A percentile compares a stretch with the other conserved stretches of the same genome.
Evolutionary conservation across 345 rosid species (phyloP).

Genomic region (Brassica cretica): DNA sequence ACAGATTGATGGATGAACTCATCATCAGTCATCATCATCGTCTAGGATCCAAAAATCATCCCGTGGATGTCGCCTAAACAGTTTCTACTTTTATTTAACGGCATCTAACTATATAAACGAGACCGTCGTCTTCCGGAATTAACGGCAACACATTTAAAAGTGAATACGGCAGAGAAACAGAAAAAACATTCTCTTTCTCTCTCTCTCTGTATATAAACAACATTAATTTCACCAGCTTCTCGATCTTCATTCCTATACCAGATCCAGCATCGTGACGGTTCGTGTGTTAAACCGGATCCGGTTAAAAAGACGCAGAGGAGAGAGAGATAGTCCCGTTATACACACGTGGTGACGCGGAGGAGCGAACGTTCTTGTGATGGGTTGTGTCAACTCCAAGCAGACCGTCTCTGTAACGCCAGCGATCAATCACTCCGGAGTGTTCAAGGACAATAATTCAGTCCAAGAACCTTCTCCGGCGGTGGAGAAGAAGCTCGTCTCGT

Average conservation of each 20-base stretch:
- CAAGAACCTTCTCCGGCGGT: constrained; percentile 20
- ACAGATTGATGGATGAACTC: neutral
- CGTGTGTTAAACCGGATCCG: neutral
- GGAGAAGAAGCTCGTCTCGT: constrained; percentile 38
- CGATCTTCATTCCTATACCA: neutral
- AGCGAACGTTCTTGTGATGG: constrained; percentile 48
- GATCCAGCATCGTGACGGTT: constrained; percentile 1
- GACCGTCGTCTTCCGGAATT: constrained; percentile 41
- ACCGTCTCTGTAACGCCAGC: constrained; percentile 88
- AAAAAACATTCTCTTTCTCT: constrained; percentile 30
- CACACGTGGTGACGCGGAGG: constrained; percentile 12
- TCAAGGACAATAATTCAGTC: constrained; percentile 43
- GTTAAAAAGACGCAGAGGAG: neutral
- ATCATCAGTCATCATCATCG: constrained; percentile 4
- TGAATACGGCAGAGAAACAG: neutral
- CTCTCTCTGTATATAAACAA: neutral
- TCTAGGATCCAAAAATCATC: neutral
- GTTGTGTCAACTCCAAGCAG: constrained; percentile 97
- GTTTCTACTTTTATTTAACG: neutral
- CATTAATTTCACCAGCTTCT: neutral
- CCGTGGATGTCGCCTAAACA: constrained; percentile 38
- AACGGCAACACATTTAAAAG: constrained; percentile 13
- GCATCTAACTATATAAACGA: neutral
- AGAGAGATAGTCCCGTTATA: neutral
- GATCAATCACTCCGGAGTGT: constrained; percentile 63